A percentile compares a stretch with the other conserved stretches of the same genome.
These are phyloP conservation scores for Chlamydomonas sp. DNA, from an alignment of 139 green algal genomes.

Conservation along the genomic window DNA sequence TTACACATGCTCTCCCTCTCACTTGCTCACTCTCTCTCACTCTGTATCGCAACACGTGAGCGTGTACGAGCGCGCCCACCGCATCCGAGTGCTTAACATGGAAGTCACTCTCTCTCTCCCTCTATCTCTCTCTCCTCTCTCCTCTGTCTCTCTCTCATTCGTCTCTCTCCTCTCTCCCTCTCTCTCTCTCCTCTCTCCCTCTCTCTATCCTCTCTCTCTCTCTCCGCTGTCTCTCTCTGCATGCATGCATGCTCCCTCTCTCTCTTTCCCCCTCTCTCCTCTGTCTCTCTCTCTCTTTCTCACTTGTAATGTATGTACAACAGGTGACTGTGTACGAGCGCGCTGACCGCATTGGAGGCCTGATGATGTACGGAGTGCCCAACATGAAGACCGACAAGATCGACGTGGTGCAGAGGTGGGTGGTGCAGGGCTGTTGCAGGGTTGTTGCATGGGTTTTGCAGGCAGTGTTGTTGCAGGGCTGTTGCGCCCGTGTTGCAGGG, in stretches of 20 bases:
- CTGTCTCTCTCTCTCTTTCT: neutral
- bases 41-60: no score
- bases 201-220: neutral
- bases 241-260: neutral
- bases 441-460: no score
- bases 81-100: no score
- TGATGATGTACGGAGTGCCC: slow-evolving; percentile 98
- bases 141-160: no score
- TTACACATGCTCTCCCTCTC: no score
- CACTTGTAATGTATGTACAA: neutral
- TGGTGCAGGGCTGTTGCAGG: slow-evolving; percentile 94
- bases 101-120: no score
- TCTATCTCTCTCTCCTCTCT: no score
- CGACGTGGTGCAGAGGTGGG: slow-evolving; percentile 86
- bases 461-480: no score
- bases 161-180: neutral
- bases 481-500: no score
- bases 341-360: slow-evolving; percentile 80
- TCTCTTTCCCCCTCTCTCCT: neutral
- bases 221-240: neutral
- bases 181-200: neutral
- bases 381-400: slow-evolving; percentile 98
- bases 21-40: no score
- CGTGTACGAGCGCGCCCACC: no score
- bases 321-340: slow-evolving; percentile 89